Base-by-base conservation (phyloP, 352 stramenopile species). In the Pythium oligandrum region DNA sequence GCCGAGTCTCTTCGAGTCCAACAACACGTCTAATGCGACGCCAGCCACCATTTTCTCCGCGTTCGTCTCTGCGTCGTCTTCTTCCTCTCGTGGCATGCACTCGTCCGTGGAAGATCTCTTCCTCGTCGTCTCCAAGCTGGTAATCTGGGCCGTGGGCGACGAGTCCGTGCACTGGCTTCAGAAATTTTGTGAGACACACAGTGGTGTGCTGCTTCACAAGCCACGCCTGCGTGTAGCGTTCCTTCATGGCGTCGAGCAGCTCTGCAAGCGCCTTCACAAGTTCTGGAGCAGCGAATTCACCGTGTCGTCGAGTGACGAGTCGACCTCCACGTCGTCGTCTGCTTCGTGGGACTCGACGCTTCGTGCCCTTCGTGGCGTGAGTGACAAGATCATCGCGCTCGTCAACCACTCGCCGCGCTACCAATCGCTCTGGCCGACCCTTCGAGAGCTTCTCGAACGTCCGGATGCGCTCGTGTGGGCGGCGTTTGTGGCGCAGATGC, bases 61-160 rank as follows among this genome's bases (percentile, higher is more conserved):
- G 46, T 7, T 40, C 46, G 11, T 32, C 17, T 4, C 4, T 53
- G 39, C 6, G 32, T 55, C 1, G 47, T 31, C 55, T 48, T 0
- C 47, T 35, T 1, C 26, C 45, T 12, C 7, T 61, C n/a, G 26
- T 61, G 8, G 51, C 55, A 51, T 61, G 47, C 50, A 12, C 17
- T n/a, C 38, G 0, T 33, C 47, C 32, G 8, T 60, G 1, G 59
- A 70, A 6, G 57, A 70, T n/a, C 49, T 75, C 44, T 50, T 70
- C 48, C 42, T 68, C 6, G n/a, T 68, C 26, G 48, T 75, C 55
- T 39, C 45, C 6, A 68, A 70, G 45, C 53, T 75, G 12, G 56
- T 50, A 17, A 56, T 75, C 37, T 75, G 63, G 64, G 44, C 58
- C 37, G 60, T 75, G 1, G 59, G 60, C 6, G 45, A 46, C 4